A percentile compares a stretch with the other conserved stretches of the same genome.
These are phyloP conservation scores for Tulasnella sp. DNA, from an alignment of 768 basidiomycete genomes.

Conservation along the genomic window DNA sequence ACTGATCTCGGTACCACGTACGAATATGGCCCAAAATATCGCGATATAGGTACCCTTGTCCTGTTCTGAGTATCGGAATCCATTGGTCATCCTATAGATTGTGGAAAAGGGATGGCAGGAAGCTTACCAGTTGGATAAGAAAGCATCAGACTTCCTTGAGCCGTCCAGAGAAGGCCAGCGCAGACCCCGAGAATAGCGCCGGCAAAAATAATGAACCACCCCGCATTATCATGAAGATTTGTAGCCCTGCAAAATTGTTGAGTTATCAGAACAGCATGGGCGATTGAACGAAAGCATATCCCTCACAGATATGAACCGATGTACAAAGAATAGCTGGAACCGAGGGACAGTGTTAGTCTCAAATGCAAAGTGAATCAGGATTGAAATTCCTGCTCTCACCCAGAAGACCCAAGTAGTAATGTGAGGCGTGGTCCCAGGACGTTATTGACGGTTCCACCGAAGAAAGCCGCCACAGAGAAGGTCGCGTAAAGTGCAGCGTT, in stretches of 20 bases:
- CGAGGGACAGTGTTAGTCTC: background rate
- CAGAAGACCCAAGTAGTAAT: constrained; percentile 55
- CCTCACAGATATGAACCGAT: constrained; percentile 44
- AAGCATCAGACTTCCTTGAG: constrained; percentile 72
- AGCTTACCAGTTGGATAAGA: constrained; percentile 65
- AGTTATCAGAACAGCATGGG: constrained; percentile 44
- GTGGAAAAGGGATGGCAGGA: background rate
- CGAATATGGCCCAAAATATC: constrained; percentile 82
- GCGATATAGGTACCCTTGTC: constrained; percentile 79
- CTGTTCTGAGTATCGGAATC: constrained; percentile 48
- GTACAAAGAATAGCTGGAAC: constrained; percentile 46
- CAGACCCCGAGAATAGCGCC: constrained; percentile 57
- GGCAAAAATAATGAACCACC: constrained; percentile 54
- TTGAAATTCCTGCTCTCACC: constrained; percentile 46
- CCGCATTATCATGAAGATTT: constrained; percentile 41
- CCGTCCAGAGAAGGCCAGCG: constrained; percentile 58
- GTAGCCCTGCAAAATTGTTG: constrained; percentile 37
- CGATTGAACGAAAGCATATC: background rate
- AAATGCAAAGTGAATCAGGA: background rate
- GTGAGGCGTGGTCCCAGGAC: constrained; percentile 55
- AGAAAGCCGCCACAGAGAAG: constrained; percentile 65
- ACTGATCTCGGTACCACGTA: background rate
- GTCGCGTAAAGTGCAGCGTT: constrained; percentile 69
- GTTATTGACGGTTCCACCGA: constrained; percentile 75
- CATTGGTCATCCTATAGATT: background rate